Evolutionary conservation across 2,329 filamentous ascomycete genomes (phyloP).

Genomic region (Fusarium continuum): DNA sequence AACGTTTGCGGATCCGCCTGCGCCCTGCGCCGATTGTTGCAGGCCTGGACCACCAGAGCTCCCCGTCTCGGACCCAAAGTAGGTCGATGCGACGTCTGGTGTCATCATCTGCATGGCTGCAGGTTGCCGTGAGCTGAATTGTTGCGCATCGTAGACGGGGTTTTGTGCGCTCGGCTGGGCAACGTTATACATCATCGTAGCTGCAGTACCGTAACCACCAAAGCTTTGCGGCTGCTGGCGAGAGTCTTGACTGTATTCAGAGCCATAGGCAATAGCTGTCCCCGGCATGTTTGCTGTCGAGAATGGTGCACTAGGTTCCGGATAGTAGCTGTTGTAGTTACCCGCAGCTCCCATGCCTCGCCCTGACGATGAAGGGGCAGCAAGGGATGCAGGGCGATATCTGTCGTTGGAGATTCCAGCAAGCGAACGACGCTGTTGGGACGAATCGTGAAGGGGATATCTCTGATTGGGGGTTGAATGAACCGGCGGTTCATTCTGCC

Average conservation of each 20-base stretch:
- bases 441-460: slow-evolving; percentile 61
- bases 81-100: slow-evolving; percentile 67
- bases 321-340: slow-evolving; percentile 68
- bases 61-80: slow-evolving; percentile 63
- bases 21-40: slow-evolving; percentile 59
- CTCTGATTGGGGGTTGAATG: slow-evolving; percentile 67
- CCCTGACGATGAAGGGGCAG: slow-evolving; percentile 57
- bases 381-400: slow-evolving; percentile 61
- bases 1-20: slow-evolving; percentile 64
- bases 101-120: slow-evolving; percentile 77
- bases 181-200: slow-evolving; percentile 83
- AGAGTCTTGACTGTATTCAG: slow-evolving; percentile 72
- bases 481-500: slow-evolving; percentile 77
- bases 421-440: slow-evolving; percentile 55
- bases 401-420: slow-evolving; percentile 50
- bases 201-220: slow-evolving; percentile 64
- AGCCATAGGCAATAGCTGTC: slow-evolving; percentile 65
- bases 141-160: slow-evolving; percentile 78
- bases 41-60: slow-evolving; percentile 64
- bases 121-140: slow-evolving; percentile 79
- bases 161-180: slow-evolving; percentile 68
- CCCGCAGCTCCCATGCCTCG: slow-evolving; percentile 64
- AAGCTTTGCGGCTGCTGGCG: slow-evolving; percentile 65
- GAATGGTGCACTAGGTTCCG: slow-evolving; percentile 62
- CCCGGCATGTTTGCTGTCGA: slow-evolving; percentile 66